Conservation (phyloP, 129 eudicot species). For the Pittosporum tobira region DNA sequence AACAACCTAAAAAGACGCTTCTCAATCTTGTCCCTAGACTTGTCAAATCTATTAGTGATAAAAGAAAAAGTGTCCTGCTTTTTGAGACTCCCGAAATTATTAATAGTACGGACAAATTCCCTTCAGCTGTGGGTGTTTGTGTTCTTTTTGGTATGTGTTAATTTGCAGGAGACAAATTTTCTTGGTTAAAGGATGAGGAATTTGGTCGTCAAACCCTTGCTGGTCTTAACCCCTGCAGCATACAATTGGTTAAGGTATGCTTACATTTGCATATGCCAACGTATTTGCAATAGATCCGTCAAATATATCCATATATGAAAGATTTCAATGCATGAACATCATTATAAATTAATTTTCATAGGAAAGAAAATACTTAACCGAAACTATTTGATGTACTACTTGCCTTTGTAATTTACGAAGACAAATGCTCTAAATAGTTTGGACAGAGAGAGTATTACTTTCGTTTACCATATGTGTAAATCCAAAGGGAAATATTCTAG, state of each 20-base stretch:
- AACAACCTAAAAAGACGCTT: slow-evolving; percentile 12
- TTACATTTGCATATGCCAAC: too few species aligned
- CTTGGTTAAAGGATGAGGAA: slow-evolving; percentile 74
- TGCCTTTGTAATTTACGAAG: too few species aligned
- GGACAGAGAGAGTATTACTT: too few species aligned
- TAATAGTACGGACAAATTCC: slow-evolving; percentile 27
- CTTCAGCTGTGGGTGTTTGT: not conserved
- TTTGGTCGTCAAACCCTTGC: slow-evolving; percentile 74
- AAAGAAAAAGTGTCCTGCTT: slow-evolving; percentile 25
- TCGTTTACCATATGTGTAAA: too few species aligned
- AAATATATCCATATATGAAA: too few species aligned
- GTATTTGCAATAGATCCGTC: too few species aligned
- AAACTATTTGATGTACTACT: too few species aligned
- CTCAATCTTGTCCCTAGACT: slow-evolving; percentile 46
- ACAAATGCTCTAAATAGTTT: too few species aligned
- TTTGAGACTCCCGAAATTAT: slow-evolving; percentile 59
- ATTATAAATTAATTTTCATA: too few species aligned
- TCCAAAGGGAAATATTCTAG: too few species aligned
- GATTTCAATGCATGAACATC: too few species aligned
- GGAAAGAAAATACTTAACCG: too few species aligned
- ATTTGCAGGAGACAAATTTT: slow-evolving; percentile 64
- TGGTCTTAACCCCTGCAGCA: slow-evolving; percentile 58
- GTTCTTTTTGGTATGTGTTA: not conserved
- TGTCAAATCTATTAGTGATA: slow-evolving; percentile 27
- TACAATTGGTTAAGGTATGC: slow-evolving; percentile 62